These are phyloP conservation scores for Vitis rotundifolia DNA, from an alignment of 164 flowering plant genomes.

Conservation along the genomic window DNA sequence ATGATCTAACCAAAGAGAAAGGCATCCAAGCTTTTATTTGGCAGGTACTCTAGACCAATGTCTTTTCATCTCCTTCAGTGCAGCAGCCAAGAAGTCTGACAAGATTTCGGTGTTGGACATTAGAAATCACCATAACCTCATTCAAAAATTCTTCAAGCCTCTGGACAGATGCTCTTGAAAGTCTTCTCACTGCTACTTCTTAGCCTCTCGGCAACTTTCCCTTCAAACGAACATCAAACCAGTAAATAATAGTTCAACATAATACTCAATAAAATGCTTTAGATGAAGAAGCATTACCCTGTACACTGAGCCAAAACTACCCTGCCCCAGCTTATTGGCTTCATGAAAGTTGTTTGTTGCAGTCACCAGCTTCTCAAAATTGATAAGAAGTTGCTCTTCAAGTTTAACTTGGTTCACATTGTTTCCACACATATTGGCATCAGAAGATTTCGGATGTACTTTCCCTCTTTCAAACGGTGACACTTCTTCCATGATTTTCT, in stretches of 20 bases:
- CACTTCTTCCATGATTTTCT: neutral
- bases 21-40: conserved; percentile 29
- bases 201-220: neutral
- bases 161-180: neutral
- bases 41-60: conserved; percentile 32
- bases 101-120: neutral
- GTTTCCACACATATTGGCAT: neutral
- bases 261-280: neutral
- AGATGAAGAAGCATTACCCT: neutral
- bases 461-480: neutral
- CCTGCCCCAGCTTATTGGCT: neutral
- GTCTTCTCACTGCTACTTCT: neutral
- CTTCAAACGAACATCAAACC: neutral
- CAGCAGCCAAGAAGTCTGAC: neutral
- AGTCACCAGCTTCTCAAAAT: neutral
- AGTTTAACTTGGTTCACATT: too few relatives aligned
- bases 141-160: neutral
- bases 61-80: conserved; percentile 24
- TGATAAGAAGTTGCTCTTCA: neutral
- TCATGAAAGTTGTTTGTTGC: neutral
- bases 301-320: neutral
- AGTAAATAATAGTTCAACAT: neutral
- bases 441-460: neutral
- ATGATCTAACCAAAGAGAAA: conserved; percentile 27
- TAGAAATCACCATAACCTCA: neutral